phyloP scores from a whole-genome alignment of 768 basidiomycete species.

The Calocybe gangraenosa region DNA sequence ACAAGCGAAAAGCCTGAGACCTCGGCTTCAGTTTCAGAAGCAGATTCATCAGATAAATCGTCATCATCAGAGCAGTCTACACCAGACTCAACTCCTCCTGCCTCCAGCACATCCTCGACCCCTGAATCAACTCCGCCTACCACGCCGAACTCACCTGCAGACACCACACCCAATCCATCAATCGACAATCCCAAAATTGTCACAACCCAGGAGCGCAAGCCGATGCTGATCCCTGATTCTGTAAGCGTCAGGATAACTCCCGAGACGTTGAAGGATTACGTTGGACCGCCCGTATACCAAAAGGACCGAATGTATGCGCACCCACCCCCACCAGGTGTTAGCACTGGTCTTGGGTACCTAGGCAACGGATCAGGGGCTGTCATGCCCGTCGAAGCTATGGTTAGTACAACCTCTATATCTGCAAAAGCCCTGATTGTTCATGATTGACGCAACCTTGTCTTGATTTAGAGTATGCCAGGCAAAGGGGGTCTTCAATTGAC shows the following conservation, averaged over 20 bases:
- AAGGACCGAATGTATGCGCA: slow-evolving; percentile 86
- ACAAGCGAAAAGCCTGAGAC: slow-evolving; percentile 47
- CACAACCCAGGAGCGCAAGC: slow-evolving; percentile 77
- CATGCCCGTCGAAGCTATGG: slow-evolving; percentile 95
- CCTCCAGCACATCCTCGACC: slow-evolving; percentile 8
- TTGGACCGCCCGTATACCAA: slow-evolving; percentile 93
- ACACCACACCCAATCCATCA: slow-evolving; percentile 15
- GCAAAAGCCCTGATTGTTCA: no score
- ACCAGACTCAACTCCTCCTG: slow-evolving; percentile 4
- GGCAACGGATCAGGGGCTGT: slow-evolving; percentile 96
- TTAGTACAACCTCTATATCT: slow-evolving; percentile 36
- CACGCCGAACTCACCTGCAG: slow-evolving; percentile 16
- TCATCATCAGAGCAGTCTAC: slow-evolving; percentile 3
- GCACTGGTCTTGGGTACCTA: slow-evolving; percentile 91
- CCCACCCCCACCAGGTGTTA: slow-evolving; percentile 86
- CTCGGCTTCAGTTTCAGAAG: background rate
- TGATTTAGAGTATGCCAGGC: slow-evolving; percentile 84
- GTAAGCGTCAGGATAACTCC: slow-evolving; percentile 81
- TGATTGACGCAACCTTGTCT: background rate
- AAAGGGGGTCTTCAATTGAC: slow-evolving; percentile 91
- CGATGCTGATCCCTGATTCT: slow-evolving; percentile 72
- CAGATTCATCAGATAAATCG: background rate
- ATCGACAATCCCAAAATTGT: slow-evolving; percentile 37
- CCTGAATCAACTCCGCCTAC: slow-evolving; percentile 12
- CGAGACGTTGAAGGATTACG: slow-evolving; percentile 92